Evolutionary conservation across 495 filamentous ascomycete genomes (phyloP), one percentile per base, ranked within the genome.

Genomic region (Rhizodiscina lignyota): DNA sequence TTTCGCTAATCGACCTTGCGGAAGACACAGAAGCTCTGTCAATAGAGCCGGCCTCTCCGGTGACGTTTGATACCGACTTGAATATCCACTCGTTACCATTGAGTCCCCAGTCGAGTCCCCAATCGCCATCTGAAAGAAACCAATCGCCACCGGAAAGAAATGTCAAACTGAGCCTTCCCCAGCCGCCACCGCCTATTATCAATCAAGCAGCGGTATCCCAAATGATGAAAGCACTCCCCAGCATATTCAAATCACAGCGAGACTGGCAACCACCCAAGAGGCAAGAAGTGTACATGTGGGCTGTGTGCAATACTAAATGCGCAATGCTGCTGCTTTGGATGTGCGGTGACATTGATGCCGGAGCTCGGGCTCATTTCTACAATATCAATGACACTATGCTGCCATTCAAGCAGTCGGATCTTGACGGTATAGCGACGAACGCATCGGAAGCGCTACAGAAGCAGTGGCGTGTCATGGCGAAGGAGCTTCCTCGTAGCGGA

Each of bases 401-500:
- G 13, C 50, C 50, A 16, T 53, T 42, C 24, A n/a, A 36, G 12
- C 42, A 44, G 32, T 35, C 21, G 2, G 35, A 36, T 18, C 35
- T 53, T 5, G 29, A 41, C 12, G 39, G 42, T 2, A 45, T 53
- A 23, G 47, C 45, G 2, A 22, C 34, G 4, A 31, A 53, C 29
- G 39, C 47, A 4, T 36, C 36, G n/a, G 41, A 40, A 21, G 44
- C 43, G 0, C 18, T 50, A 5, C 35, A 42, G 11, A 35, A 32
- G 12, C 50, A 53, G 21, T 53, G 50, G 50, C 35, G 44, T 13
- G 50, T 42, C 18, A 44, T 41, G 6, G 34, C 40, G 3, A 47
- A 45, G 35, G 43, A 53, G 20, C 40, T 53, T 21, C 49, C 49
- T 2, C 22, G 41, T 29, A 48, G 45, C 30, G 49, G 49, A 2